phyloP scores from a whole-genome alignment of 805 yeast genomes.

The Lipomyces mesembrius region DNA sequence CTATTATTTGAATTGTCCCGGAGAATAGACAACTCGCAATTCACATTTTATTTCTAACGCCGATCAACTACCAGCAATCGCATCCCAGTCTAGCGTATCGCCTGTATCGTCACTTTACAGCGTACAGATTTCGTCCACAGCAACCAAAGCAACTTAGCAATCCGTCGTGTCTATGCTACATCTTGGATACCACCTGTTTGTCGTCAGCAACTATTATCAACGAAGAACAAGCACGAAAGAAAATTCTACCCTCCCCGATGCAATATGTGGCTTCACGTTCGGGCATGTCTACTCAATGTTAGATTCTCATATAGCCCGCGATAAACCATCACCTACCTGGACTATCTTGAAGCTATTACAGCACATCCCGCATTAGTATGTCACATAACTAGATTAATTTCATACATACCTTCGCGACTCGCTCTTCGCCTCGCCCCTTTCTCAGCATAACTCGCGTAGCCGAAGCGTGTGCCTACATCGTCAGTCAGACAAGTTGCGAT shows the following conservation, averaged over 20 bases:
- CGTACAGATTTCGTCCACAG: slow-evolving; percentile 1
- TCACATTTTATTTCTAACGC: background rate
- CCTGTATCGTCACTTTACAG: background rate
- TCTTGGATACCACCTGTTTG: slow-evolving; percentile 35
- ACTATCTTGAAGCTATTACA: slow-evolving; percentile 61
- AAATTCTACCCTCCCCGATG: slow-evolving; percentile 57
- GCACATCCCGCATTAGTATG: background rate
- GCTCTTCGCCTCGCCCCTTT: slow-evolving; percentile 78
- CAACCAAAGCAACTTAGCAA: slow-evolving; percentile 10
- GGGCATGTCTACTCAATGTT: slow-evolving; percentile 60
- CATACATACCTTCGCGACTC: slow-evolving; percentile 62
- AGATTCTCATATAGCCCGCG: background rate
- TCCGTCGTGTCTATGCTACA: slow-evolving; percentile 17
- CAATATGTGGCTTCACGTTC: slow-evolving; percentile 78
- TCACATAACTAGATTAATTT: background rate
- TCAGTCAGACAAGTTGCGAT: background rate
- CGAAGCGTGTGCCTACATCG: slow-evolving; percentile 53
- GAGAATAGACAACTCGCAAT: background rate
- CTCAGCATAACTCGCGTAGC: slow-evolving; percentile 75
- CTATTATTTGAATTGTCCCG: too few species aligned
- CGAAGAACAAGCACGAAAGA: background rate
- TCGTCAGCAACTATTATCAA: slow-evolving; percentile 6
- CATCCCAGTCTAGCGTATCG: background rate
- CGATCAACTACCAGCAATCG: background rate
- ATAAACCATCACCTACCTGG: slow-evolving; percentile 47